Evolutionary conservation across 192 early-diverging fungal genomes (phyloP).

Genomic region (Coemansia sp.): DNA sequence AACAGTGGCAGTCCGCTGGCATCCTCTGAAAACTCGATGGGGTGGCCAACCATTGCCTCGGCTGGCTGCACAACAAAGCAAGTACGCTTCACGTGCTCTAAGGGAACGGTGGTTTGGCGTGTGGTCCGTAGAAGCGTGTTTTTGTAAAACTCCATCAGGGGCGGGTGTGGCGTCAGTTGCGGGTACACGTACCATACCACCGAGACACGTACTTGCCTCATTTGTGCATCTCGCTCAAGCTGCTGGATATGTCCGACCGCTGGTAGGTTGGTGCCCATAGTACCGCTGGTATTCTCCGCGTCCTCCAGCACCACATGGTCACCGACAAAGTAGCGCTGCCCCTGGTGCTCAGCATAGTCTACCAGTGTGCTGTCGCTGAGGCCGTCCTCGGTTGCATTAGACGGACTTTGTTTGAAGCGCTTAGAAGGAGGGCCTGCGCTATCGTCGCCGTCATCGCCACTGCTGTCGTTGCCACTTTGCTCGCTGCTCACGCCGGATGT

Average conservation of each 20-base stretch:
- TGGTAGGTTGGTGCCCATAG: conserved; percentile 13
- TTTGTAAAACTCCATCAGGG: conserved; percentile 39
- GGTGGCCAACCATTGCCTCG: conserved; percentile 29
- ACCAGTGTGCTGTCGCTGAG: neutral
- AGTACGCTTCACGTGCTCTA: conserved; percentile 8
- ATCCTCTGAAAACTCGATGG: conserved; percentile 23
- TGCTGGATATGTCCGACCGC: conserved; percentile 34
- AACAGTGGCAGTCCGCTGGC: conserved; percentile 24
- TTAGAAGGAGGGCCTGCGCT: conserved; percentile 6
- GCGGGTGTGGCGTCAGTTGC: conserved; percentile 30
- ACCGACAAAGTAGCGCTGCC: conserved; percentile 26
- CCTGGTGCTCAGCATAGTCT: conserved; percentile 22
- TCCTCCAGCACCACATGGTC: conserved; percentile 44
- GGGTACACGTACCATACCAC: conserved; percentile 43
- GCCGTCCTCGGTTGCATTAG: neutral
- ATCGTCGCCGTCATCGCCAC: neutral
- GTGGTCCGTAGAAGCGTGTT: conserved; percentile 33
- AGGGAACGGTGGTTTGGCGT: conserved; percentile 24
- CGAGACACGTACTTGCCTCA: neutral
- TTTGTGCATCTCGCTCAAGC: conserved; percentile 10
- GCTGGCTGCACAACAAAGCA: conserved; percentile 42
- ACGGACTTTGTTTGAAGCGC: conserved; percentile 3
- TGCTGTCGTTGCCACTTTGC: conserved; percentile 4
- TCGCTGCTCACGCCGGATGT: conserved; percentile 4
- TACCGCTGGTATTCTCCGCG: conserved; percentile 29